phyloP scores from a whole-genome alignment of 345 rosid genomes.

The Microthlaspi erraticum region DNA sequence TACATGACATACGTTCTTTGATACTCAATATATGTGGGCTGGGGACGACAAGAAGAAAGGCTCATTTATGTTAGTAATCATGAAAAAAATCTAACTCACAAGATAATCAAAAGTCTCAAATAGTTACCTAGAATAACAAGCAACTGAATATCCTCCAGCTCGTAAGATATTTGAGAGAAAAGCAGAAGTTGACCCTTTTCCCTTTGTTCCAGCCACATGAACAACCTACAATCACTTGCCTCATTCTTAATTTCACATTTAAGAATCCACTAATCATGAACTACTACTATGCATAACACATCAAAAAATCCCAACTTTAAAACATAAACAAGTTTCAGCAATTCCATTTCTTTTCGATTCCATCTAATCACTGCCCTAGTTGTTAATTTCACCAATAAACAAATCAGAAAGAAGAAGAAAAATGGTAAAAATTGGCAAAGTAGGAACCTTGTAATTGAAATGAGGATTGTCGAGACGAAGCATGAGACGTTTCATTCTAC shows the following conservation, averaged over 20 bases:
- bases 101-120: not conserved
- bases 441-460: constrained; percentile 65
- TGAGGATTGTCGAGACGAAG: constrained; percentile 78
- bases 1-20: constrained; percentile 77
- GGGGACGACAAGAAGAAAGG: constrained; percentile 29
- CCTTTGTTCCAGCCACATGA: constrained; percentile 96
- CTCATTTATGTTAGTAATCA: constrained; percentile 20
- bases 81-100: constrained; percentile 9
- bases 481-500: constrained; percentile 81
- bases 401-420: not conserved
- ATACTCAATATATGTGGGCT: constrained; percentile 86
- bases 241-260: constrained; percentile 8
- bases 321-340: not conserved
- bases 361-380: not conserved
- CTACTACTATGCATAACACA: not conserved
- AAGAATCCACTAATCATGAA: not conserved
- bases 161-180: constrained; percentile 76
- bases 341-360: not conserved
- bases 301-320: not conserved
- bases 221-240: constrained; percentile 51
- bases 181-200: constrained; percentile 94
- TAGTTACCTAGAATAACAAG: constrained; percentile 79
- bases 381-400: constrained; percentile 5
- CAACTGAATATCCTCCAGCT: constrained; percentile 76
- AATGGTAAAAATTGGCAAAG: not conserved